Percentiles rank a stretch among this genome's conserved stretches.
Evolutionary conservation across 2,329 filamentous ascomycete species (phyloP).

Genomic region (Camillea tinctor): DNA sequence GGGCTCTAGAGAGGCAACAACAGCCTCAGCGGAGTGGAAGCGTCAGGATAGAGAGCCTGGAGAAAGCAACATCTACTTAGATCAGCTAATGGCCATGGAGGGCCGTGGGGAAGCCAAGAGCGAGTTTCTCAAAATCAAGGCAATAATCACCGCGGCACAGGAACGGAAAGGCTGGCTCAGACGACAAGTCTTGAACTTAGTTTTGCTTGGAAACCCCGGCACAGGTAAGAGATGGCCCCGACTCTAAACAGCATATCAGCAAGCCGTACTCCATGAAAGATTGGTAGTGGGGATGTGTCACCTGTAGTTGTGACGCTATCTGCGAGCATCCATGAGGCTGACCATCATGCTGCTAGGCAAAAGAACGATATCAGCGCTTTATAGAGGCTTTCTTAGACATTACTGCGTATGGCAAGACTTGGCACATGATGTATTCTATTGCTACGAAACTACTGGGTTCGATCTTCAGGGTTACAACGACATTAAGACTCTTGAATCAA

Average conservation of each 20-base stretch:
- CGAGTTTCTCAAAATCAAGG: background rate
- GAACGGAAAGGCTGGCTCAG: background rate
- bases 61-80: background rate
- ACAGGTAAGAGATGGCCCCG: background rate
- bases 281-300: no score
- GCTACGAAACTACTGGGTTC: background rate
- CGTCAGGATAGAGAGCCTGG: background rate
- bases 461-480: no score
- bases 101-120: background rate
- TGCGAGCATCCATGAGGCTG: background rate
- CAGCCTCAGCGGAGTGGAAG: background rate
- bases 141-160: background rate
- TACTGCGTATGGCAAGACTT: background rate
- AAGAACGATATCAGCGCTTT: background rate
- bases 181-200: background rate
- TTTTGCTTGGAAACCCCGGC: background rate
- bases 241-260: background rate
- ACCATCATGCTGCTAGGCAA: background rate
- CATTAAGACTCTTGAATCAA: no score
- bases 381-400: background rate
- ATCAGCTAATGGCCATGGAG: background rate
- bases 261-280: background rate
- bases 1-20: background rate
- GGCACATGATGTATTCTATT: background rate
- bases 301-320: no score